Conservation (phyloP, 2,329 filamentous ascomycete genomes). For the Phoma sp. region DNA sequence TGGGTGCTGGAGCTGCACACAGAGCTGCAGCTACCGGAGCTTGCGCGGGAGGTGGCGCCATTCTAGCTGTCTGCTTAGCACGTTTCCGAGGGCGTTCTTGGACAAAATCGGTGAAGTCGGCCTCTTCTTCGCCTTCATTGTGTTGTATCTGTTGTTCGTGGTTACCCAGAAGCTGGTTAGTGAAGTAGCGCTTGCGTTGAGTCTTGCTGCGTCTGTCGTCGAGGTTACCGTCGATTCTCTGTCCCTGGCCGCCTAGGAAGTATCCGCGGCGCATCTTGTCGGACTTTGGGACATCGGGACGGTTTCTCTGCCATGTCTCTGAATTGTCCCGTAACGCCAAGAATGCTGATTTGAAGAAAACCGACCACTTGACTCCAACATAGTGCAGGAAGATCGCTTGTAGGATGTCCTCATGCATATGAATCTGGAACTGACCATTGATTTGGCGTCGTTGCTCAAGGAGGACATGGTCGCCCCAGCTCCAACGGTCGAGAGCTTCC, state of each 20-base stretch:
- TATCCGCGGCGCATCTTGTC: slow-evolving; percentile 34
- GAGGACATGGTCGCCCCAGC: slow-evolving; percentile 38
- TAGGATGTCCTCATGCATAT: slow-evolving; percentile 42
- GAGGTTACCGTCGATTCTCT: slow-evolving; percentile 12
- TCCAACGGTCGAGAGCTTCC: slow-evolving; percentile 36
- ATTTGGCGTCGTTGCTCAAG: slow-evolving; percentile 41
- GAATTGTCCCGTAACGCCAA: slow-evolving; percentile 22
- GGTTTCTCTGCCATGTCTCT: slow-evolving; percentile 31
- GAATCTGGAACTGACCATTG: slow-evolving; percentile 37
- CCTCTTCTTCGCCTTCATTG: slow-evolving; percentile 43
- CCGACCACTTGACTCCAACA: slow-evolving; percentile 43
- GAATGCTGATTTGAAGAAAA: slow-evolving; percentile 40
- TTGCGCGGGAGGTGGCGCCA: not conserved
- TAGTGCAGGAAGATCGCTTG: slow-evolving; percentile 46
- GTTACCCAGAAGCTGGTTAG: slow-evolving; percentile 35
- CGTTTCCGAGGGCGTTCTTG: not conserved
- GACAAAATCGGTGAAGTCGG: slow-evolving; percentile 20
- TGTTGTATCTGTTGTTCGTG: slow-evolving; percentile 31
- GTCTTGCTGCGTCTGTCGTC: slow-evolving; percentile 28
- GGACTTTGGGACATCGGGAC: slow-evolving; percentile 22
- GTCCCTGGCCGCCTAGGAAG: slow-evolving; percentile 30
- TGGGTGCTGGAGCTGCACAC: no score
- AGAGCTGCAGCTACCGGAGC: not conserved
- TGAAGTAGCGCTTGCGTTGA: slow-evolving; percentile 34
- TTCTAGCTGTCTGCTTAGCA: not conserved